These are phyloP conservation scores for Hyaloscypha finlandica DNA, from an alignment of 495 filamentous ascomycete species.

Conservation along the genomic window DNA sequence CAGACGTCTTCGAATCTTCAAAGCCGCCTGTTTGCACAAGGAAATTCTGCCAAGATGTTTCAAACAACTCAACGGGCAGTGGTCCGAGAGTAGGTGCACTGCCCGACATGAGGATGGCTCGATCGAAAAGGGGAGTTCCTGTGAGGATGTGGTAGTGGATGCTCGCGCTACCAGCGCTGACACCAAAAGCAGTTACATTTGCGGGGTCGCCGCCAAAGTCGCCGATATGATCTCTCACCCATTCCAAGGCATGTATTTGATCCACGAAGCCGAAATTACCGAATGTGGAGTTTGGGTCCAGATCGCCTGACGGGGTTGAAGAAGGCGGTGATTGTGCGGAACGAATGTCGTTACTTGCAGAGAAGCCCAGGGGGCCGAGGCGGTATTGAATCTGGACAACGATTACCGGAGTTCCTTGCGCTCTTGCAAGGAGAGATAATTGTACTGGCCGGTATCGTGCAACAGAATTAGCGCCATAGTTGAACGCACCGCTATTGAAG, in stretches of 20 bases:
- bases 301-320: slow-evolving; percentile 34
- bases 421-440: slow-evolving; percentile 6
- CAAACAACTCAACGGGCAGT: slow-evolving; percentile 5
- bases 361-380: slow-evolving; percentile 36
- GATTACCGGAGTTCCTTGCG: slow-evolving; percentile 8
- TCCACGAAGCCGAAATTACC: slow-evolving; percentile 68
- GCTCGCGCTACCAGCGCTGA: slow-evolving; percentile 48
- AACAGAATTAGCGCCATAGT: slow-evolving; percentile 10
- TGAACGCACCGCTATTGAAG: slow-evolving; percentile 19
- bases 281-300: background rate
- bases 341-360: slow-evolving; percentile 23
- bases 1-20: slow-evolving; percentile 1
- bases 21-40: background rate
- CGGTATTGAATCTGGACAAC: slow-evolving; percentile 33
- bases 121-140: slow-evolving; percentile 17
- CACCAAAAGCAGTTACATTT: slow-evolving; percentile 46
- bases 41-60: slow-evolving; percentile 14
- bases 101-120: slow-evolving; percentile 23
- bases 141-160: slow-evolving; percentile 21
- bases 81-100: slow-evolving; percentile 9
- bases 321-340: background rate
- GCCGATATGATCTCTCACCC: slow-evolving; percentile 68
- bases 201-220: slow-evolving; percentile 66
- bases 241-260: slow-evolving; percentile 67
- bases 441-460: slow-evolving; percentile 4